A percentile compares a stretch with the other conserved stretches of the same genome.
Evolutionary conservation across 2,329 filamentous ascomycete species (phyloP).

Genomic region (Aschersonia sp.): DNA sequence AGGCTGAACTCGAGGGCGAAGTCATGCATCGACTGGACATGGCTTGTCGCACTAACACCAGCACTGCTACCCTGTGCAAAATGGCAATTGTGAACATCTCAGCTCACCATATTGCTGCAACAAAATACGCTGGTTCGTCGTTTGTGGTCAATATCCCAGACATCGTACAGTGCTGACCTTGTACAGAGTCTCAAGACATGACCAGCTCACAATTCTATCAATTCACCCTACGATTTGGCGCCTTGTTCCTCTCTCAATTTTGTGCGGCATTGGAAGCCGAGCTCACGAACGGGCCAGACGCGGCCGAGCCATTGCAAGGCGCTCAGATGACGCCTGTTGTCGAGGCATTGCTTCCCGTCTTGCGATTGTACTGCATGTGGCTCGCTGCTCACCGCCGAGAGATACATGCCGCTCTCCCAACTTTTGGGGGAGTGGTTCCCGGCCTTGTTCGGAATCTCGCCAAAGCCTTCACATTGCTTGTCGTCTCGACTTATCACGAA

Average conservation of each 20-base stretch:
- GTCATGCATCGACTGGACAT: conserved; percentile 65
- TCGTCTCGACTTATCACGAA: conserved; percentile 24
- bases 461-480: conserved; percentile 33
- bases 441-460: conserved; percentile 31
- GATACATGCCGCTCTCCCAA: conserved; percentile 28
- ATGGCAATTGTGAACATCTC: conserved; percentile 78
- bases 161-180: not conserved
- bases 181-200: conserved; percentile 29
- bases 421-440: conserved; percentile 28
- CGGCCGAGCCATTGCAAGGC: conserved; percentile 5
- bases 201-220: conserved; percentile 34
- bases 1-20: conserved; percentile 72
- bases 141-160: not conserved
- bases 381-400: conserved; percentile 31
- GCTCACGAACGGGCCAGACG: conserved; percentile 22
- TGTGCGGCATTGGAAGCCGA: conserved; percentile 58
- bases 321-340: conserved; percentile 20
- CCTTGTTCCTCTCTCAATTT: conserved; percentile 60
- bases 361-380: conserved; percentile 41
- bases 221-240: conserved; percentile 63
- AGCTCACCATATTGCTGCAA: conserved; percentile 55
- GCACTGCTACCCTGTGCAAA: conserved; percentile 55
- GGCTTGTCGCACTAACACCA: conserved; percentile 53
- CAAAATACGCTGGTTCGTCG: conserved; percentile 18
- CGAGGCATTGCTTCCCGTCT: conserved; percentile 31